Evolutionary conservation across 495 filamentous ascomycete species (phyloP), one percentile per base, ranked within the genome.

Genomic region (Echria macrotheca): DNA sequence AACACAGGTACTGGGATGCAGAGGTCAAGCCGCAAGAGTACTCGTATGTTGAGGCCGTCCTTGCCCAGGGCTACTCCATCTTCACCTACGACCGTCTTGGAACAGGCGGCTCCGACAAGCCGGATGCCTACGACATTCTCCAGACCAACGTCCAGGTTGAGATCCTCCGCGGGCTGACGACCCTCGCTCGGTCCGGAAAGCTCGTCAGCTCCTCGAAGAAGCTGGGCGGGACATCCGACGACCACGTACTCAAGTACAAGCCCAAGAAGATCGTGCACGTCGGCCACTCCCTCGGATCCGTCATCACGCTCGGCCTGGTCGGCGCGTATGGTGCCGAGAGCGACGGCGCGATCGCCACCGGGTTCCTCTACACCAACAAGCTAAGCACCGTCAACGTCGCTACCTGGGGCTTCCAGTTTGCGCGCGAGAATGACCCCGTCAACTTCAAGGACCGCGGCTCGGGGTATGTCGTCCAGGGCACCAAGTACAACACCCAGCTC

Each of bases 1-100:
- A 70, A 12, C 10, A 74, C 4, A 57, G 70, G 14, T 76, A 69
- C 64, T 68, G 77, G 60, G 46, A 49, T 22, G 22, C 14, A 21
- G 22, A 38, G 8, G 29, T 49, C 46, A 39, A 49, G 12, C 70
- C 75, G 46, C 73, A 69, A 56, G 72, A 75, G 17, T 76, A 76
- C 57, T 76, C 50, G 46, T 73, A 68, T 44, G 50, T 69, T 39
- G 67, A 72, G 26, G 50, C 51, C 22, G 61, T 65, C 2, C 60
- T 66, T 1, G 29, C 46, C 32, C 41, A 55, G 25, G 68, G 70
- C 14, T 69, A 69, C 44, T 56, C 68, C 11, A 66, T 66, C 4
- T 67, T 75, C 44, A 60, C 58, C 23, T 72, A 71, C 53, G 69
- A 72, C 54, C 70, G 69, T 10, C 59, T 75, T 11, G 69, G 71